Percentiles rank a stretch among this genome's conserved stretches.
These are phyloP conservation scores for Trichothecium roseum DNA, from an alignment of 2,329 filamentous ascomycete genomes.

Conservation along the genomic window DNA sequence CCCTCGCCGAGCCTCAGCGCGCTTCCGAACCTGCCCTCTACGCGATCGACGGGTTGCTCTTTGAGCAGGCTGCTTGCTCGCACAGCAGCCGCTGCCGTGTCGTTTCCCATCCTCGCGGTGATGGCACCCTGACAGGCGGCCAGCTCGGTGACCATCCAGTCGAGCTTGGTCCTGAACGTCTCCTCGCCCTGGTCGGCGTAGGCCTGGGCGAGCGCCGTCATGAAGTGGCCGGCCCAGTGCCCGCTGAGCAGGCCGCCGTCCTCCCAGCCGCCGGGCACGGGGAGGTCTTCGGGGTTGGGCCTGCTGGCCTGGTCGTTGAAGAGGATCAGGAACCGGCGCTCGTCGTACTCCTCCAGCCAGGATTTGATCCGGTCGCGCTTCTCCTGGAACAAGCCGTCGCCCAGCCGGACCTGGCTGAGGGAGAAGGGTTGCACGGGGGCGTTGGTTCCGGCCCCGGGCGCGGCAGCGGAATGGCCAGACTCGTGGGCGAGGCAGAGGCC, in stretches of 20 bases:
- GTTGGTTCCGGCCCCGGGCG: conserved; percentile 16
- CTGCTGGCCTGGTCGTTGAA: conserved; percentile 21
- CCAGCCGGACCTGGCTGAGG: conserved; percentile 18
- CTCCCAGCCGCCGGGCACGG: conserved; percentile 19
- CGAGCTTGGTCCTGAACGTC: conserved; percentile 18
- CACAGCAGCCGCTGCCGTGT: too few species aligned
- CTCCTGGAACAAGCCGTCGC: conserved; percentile 18
- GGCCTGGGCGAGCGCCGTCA: conserved; percentile 20
- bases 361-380: conserved; percentile 20
- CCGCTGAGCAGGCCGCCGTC: conserved; percentile 22
- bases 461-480: conserved; percentile 8
- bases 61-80: too few species aligned
- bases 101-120: conserved; percentile 14
- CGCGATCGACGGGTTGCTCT: conserved; percentile 6
- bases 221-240: conserved; percentile 21
- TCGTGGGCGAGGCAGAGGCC: background rate
- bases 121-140: conserved; percentile 19
- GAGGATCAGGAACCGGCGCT: conserved; percentile 17
- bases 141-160: conserved; percentile 21
- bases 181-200: conserved; percentile 19
- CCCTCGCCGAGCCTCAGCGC: conserved; percentile 6
- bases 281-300: conserved; percentile 14
- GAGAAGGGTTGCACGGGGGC: conserved; percentile 20
- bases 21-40: conserved; percentile 9
- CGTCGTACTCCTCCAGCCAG: conserved; percentile 17